A percentile compares a stretch with the other conserved stretches of the same genome.
These are phyloP conservation scores for Dactylorhiza incarnata DNA, from an alignment of 106 monocot genomes.

Conservation along the genomic window DNA sequence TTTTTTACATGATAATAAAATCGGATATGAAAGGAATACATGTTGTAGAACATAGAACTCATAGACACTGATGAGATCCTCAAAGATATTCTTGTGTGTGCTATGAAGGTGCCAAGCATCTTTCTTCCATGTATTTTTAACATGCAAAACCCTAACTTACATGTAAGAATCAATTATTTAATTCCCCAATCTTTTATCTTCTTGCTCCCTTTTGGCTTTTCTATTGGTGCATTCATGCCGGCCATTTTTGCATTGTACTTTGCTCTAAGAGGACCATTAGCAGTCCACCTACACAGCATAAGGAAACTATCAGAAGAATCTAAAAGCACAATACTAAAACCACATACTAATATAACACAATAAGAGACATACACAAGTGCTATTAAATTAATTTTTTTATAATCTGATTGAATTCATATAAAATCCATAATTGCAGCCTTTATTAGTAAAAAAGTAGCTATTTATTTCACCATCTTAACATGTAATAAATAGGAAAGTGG, in stretches of 20 bases:
- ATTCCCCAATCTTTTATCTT: constrained; percentile 68
- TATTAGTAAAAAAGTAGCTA: background rate
- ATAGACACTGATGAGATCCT: background rate
- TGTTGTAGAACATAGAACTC: background rate
- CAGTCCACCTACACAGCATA: constrained; percentile 58
- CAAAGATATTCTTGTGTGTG: constrained; percentile 1
- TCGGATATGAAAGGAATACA: background rate
- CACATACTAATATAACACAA: background rate
- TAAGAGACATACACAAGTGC: background rate
- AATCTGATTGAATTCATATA: background rate
- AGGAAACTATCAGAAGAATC: constrained; percentile 8
- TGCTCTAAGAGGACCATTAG: constrained; percentile 68
- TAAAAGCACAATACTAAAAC: background rate
- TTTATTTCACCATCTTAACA: background rate
- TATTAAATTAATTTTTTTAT: background rate
- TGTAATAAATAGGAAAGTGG: background rate
- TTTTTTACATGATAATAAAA: background rate
- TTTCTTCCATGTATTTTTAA: background rate
- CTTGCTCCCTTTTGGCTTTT: constrained; percentile 75
- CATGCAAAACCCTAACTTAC: background rate
- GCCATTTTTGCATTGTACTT: constrained; percentile 72
- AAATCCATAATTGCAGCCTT: background rate
- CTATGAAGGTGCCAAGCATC: background rate
- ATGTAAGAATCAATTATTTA: constrained; percentile 9
- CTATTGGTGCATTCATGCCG: constrained; percentile 57